Evolutionary conservation across 2,329 filamentous ascomycete genomes (phyloP).

Genomic region (Xylariaceae sp.): DNA sequence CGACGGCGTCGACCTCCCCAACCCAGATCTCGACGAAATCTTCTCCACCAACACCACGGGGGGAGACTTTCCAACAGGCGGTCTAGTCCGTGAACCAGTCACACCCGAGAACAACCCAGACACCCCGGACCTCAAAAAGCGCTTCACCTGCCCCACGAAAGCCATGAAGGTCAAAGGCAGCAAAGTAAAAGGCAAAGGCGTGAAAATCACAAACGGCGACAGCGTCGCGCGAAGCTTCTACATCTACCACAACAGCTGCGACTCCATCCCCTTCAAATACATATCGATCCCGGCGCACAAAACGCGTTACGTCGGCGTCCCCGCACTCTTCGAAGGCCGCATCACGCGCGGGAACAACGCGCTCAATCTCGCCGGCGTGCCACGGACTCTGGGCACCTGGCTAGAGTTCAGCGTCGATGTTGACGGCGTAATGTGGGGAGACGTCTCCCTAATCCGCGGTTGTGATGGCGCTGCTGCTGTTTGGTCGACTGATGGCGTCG

Average conservation of each 20-base stretch:
- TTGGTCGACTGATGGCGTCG: neutral
- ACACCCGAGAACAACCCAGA: neutral
- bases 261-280: constrained; percentile 13
- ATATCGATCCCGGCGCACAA: constrained; percentile 5
- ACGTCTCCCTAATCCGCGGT: neutral
- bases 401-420: neutral
- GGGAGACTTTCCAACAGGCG: neutral
- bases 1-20: neutral
- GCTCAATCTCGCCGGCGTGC: constrained; percentile 11
- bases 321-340: constrained; percentile 16
- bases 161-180: neutral
- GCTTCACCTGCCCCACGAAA: neutral
- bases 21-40: neutral
- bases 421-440: neutral
- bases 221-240: constrained; percentile 12
- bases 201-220: constrained; percentile 14
- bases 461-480: neutral
- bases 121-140: too few species aligned
- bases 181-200: constrained; percentile 8
- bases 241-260: constrained; percentile 19
- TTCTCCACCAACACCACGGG: neutral
- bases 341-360: constrained; percentile 13
- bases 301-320: constrained; percentile 13
- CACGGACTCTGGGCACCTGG: neutral
- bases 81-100: neutral